Conservation (phyloP, 768 basidiomycete genomes). For the Tulasnella sp. region DNA sequence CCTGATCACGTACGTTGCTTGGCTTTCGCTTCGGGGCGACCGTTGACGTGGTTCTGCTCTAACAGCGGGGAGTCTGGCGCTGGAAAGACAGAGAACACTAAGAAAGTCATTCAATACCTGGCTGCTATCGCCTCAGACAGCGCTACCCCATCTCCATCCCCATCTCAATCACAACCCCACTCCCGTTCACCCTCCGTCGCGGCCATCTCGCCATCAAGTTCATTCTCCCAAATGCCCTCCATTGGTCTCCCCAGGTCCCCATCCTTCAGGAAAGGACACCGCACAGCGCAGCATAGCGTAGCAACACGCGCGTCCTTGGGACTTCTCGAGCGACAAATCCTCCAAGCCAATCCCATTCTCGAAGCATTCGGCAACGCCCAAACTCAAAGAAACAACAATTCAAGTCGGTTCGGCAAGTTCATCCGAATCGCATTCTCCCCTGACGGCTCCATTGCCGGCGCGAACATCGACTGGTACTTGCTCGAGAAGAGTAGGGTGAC, state of each 20-base stretch:
- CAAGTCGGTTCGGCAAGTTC: conserved; percentile 97
- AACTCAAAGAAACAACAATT: conserved; percentile 97
- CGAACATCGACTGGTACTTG: conserved; percentile 98
- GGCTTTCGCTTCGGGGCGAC: neutral
- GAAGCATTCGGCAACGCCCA: conserved; percentile 99
- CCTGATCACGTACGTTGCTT: conserved; percentile 71
- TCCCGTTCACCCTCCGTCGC: conserved; percentile 56
- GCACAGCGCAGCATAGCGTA: conserved; percentile 36
- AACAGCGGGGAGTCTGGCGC: conserved; percentile 93
- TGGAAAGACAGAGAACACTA: conserved; percentile 96
- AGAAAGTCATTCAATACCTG: conserved; percentile 98
- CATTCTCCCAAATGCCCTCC: conserved; percentile 51
- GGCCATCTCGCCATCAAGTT: conserved; percentile 39
- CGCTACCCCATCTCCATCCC: conserved; percentile 42
- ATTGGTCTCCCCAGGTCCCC: conserved; percentile 62
- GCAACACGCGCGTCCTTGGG: conserved; percentile 47
- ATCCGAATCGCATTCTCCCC: conserved; percentile 90
- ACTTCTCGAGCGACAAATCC: conserved; percentile 87
- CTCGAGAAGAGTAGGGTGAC: conserved; percentile 96
- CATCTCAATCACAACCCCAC: conserved; percentile 42
- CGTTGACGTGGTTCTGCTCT: neutral
- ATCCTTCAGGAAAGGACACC: conserved; percentile 42
- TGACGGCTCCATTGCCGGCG: conserved; percentile 91
- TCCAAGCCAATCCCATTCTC: conserved; percentile 94
- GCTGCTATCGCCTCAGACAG: conserved; percentile 89